These are phyloP conservation scores for Cyclostephanos tholiformis DNA, from an alignment of 108 stramenopile genomes.

Conservation along the genomic window DNA sequence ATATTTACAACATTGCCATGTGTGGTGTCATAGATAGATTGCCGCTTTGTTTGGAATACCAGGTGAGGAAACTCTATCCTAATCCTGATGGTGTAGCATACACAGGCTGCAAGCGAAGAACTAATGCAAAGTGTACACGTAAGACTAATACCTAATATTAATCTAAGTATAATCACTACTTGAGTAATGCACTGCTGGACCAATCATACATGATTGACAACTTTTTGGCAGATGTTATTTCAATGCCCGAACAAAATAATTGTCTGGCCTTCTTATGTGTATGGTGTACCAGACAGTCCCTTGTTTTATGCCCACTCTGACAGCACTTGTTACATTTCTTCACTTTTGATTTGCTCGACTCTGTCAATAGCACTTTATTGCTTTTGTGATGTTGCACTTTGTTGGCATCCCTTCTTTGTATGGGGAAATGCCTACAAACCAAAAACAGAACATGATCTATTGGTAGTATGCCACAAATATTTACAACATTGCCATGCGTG, in stretches of 20 bases:
- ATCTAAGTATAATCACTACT: too few relatives aligned
- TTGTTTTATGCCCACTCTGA: slow-evolving; percentile 7
- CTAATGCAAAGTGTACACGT: too few relatives aligned
- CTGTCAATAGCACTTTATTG: slow-evolving; percentile 2
- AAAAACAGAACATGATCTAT: too few relatives aligned
- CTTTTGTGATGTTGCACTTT: slow-evolving; percentile 10
- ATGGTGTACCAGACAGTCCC: not conserved
- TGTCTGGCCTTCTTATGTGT: slow-evolving; percentile 5
- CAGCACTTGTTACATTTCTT: not conserved
- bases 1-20: not conserved
- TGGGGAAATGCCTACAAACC: too few relatives aligned
- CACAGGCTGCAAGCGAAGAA: too few relatives aligned
- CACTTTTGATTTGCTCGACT: not conserved
- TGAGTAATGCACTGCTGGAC: not conserved
- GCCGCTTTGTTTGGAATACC: not conserved
- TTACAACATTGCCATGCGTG: too few relatives aligned
- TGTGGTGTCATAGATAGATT: not conserved
- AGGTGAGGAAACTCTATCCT: not conserved
- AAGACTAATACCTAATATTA: too few relatives aligned
- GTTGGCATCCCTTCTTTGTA: slow-evolving; percentile 3
- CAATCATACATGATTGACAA: too few relatives aligned
- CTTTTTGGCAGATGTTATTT: too few relatives aligned
- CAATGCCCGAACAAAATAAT: slow-evolving; percentile 3
- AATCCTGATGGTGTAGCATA: too few relatives aligned
- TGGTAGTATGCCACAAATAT: too few relatives aligned